Evolutionary conservation across 441 rosid genomes (phyloP).

Genomic region (Manihot esculenta): DNA sequence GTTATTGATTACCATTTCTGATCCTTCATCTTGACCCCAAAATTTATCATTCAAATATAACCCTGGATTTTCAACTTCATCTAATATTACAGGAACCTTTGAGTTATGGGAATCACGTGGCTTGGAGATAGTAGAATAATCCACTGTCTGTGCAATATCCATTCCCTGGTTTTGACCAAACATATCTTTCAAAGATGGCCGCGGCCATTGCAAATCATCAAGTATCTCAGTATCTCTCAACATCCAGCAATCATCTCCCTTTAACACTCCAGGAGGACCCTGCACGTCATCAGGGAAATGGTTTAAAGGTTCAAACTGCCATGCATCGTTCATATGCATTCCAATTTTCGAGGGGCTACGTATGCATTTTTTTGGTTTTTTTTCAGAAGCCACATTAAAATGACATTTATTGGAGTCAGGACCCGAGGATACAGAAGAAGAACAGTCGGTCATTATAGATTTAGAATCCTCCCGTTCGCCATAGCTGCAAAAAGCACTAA

Average conservation of each 20-base stretch:
- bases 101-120: constrained; percentile 25
- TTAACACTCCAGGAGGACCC: constrained; percentile 39
- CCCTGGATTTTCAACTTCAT: constrained; percentile 30
- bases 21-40: constrained; percentile 34
- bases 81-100: constrained; percentile 25
- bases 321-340: constrained; percentile 36
- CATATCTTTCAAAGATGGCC: constrained; percentile 37
- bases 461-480: constrained; percentile 93
- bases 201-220: constrained; percentile 35
- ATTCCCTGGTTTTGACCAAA: constrained; percentile 39
- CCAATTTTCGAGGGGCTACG: constrained; percentile 35
- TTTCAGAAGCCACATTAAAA: constrained; percentile 42
- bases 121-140: constrained; percentile 27
- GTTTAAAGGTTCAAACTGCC: constrained; percentile 40
- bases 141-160: constrained; percentile 31
- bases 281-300: constrained; percentile 35
- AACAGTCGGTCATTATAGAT: constrained; percentile 90
- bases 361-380: constrained; percentile 40
- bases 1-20: constrained; percentile 30
- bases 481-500: constrained; percentile 66
- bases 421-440: constrained; percentile 87
- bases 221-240: constrained; percentile 41
- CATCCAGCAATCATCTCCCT: constrained; percentile 39
- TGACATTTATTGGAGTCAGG: constrained; percentile 59
- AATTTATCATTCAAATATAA: constrained; percentile 34